Evolutionary conservation across 2,329 filamentous ascomycete species (phyloP).

Genomic region (Didymella exigua): DNA sequence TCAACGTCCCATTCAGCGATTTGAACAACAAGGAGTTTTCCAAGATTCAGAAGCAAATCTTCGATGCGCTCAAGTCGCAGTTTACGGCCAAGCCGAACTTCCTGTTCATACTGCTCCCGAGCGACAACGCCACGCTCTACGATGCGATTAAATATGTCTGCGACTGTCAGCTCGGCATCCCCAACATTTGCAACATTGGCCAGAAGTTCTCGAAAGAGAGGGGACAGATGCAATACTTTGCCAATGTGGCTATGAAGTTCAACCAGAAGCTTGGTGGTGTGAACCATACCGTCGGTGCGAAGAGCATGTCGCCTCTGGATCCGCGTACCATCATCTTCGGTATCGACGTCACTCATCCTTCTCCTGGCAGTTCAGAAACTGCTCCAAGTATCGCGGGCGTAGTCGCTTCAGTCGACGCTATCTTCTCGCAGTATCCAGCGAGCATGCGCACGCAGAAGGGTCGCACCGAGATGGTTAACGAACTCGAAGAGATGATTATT

Average conservation of each 20-base stretch:
- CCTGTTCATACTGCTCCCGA: constrained; percentile 40
- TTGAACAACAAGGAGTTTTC: constrained; percentile 44
- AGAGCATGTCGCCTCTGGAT: constrained; percentile 63
- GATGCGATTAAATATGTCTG: constrained; percentile 68
- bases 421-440: constrained; percentile 79
- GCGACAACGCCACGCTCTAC: constrained; percentile 39
- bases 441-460: constrained; percentile 70
- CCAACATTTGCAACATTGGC: constrained; percentile 69
- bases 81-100: constrained; percentile 43
- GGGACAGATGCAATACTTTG: constrained; percentile 44
- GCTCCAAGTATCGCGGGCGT: constrained; percentile 81
- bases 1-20: constrained; percentile 16
- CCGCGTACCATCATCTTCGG: constrained; percentile 84
- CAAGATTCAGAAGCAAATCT: constrained; percentile 65
- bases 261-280: constrained; percentile 59
- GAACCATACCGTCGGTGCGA: constrained; percentile 64
- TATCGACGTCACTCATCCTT: constrained; percentile 89
- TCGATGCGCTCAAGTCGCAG: constrained; percentile 55
- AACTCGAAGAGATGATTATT: constrained; percentile 66
- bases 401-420: constrained; percentile 65
- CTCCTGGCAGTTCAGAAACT: constrained; percentile 62
- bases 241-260: constrained; percentile 64
- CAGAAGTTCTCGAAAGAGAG: constrained; percentile 55
- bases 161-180: constrained; percentile 69
- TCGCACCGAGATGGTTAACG: constrained; percentile 72